Base-by-base conservation (phyloP, 768 basidiomycete genomes). In the Imleria badia region DNA sequence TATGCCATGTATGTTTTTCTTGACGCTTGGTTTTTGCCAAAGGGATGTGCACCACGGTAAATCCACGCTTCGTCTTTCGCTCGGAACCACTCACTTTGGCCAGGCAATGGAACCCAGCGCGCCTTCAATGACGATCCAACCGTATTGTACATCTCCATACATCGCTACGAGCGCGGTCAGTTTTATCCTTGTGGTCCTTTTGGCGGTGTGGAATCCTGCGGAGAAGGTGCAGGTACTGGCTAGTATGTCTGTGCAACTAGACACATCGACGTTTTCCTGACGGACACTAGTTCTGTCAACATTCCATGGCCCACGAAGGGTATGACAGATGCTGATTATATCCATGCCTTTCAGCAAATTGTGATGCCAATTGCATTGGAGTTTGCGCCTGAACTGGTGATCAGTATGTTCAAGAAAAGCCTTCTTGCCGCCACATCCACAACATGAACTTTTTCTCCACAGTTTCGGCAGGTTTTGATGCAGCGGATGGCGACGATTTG, bases 381-480 rank as follows among this genome's bases (percentile, higher is more conserved):
- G 72, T 99, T 98, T 68, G 84, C 89, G 0, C 97, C 97, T 3
- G 95, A 99, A 58, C 78, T 98, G 5, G 93, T 99, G 7, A 94
- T 98, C 59, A 92, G 97, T 98, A 62, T 52, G 91, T 77, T 22
- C 1, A 20, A 26, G 23, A 40, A 23, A 19, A 5, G 11, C 15
- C 19, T 52, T 13, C 19, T 31, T 33, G 13, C 19, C n/a, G 20
- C 14, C 11, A 20, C 41, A 40, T 40, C 45, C 13, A 51, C 15
- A 43, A 23, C 41, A 36, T 35, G 43, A 29, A 43, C 26, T 20
- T 20, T 11, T 45, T 48, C 20, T 9, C 41, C 65, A 0, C 41
- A 99, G 97, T 99, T 64, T 98, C 96, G 9, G 94, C 97, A 17
- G 97, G 97, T 4, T 99, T 98, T 66, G 97, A 99, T 65, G 97